Evolutionary conservation across 768 basidiomycete species (phyloP).

Genomic region (Auricularia sp.): DNA sequence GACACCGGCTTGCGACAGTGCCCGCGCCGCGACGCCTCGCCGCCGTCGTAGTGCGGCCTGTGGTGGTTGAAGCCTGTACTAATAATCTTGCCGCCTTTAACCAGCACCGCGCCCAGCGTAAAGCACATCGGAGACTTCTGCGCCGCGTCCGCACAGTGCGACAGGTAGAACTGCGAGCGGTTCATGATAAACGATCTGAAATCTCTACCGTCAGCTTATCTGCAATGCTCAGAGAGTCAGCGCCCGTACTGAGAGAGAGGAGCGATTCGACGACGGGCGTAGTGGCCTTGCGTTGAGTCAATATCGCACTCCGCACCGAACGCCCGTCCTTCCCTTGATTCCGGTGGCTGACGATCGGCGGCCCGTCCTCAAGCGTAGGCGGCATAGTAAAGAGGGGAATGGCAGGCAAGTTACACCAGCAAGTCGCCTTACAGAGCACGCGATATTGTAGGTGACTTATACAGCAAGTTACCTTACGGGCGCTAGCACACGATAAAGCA

Average conservation of each 20-base stretch:
- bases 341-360: background rate
- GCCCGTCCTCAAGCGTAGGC: background rate
- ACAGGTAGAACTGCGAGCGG: conserved; percentile 42
- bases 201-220: background rate
- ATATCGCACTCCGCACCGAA: background rate
- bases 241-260: background rate
- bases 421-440: too few relatives aligned
- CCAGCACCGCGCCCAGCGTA: conserved; percentile 39
- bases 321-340: background rate
- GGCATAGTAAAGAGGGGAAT: too few relatives aligned
- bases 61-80: conserved; percentile 45
- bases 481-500: too few relatives aligned
- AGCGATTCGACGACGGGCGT: background rate
- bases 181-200: conserved; percentile 22
- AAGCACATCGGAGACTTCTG: conserved; percentile 42
- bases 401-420: too few relatives aligned
- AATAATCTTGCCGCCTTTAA: conserved; percentile 47
- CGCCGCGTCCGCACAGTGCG: conserved; percentile 38
- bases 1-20: conserved; percentile 31
- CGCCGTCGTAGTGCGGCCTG: conserved; percentile 42
- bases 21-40: conserved; percentile 20
- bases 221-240: background rate
- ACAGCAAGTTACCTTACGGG: too few relatives aligned
- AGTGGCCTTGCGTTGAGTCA: background rate
- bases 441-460: too few relatives aligned